Base-by-base conservation (phyloP, 1,139 yeast genomes). In the Protomyces pachydermus region DNA sequence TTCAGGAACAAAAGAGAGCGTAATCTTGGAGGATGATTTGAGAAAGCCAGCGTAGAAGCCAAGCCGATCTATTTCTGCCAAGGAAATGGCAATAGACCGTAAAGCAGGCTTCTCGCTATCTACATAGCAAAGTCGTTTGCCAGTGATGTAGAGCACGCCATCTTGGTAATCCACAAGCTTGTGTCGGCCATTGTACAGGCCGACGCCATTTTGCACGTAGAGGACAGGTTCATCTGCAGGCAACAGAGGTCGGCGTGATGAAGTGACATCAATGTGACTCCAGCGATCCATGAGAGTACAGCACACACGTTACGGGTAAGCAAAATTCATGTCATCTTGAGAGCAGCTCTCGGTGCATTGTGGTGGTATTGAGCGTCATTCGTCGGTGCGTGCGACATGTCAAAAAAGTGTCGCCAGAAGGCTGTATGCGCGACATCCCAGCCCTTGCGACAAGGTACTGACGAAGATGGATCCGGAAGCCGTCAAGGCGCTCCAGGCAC, bases 81-180 rank as follows among this genome's bases (percentile, higher is more conserved):
- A 75, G 35, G 79, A 79, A 8, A 89, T 67, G 1, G 80, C 80
- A 8, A 88, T 73, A 14, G 89, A 82, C 60, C 76, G 70, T 20
- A 75, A 73, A 14, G 72, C 70, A 0, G 81, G 80, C 12, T 76
- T 71, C 1, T 65, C 70, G 64, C 83, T 81, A 71, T 88, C 93
- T 12, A 91, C 82, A 72, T 86, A 91, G 25, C 91, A 84, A 2
- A 93, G 74, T 56, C 98, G 77, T 65, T 80, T 80, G 54, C 84
- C 83, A 0, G 98, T 91, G 56, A 93, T 76, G 71, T 91, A 91
- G 0, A 88, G 72, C 50, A 96, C 77, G 0, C 98, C 98, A 68
- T 81, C 77, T 72, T 89, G 96, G 66, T 85, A 82, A 38, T 82
- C 78, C 1, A 77, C 63, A 23, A 88, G 81, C 75, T 88, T 88